Evolutionary conservation across 2,329 filamentous ascomycete genomes (phyloP).

Genomic region (Fusarium incarnatum): DNA sequence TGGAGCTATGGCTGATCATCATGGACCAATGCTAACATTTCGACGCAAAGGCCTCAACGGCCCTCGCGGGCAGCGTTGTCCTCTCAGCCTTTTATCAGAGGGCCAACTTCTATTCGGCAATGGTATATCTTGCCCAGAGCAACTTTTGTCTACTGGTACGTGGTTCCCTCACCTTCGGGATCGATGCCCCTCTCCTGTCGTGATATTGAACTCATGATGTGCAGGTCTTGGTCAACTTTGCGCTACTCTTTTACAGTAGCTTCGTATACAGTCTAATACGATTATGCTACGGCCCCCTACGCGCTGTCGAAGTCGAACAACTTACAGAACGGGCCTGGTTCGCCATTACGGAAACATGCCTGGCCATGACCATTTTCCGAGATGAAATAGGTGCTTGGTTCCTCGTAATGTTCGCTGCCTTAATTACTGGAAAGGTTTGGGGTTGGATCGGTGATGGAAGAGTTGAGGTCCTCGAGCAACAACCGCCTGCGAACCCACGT

Average conservation of each 20-base stretch:
- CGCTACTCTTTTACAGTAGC: constrained; percentile 82
- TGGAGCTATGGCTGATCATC: constrained; percentile 39
- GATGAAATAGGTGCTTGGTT: constrained; percentile 96
- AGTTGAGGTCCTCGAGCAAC: constrained; percentile 94
- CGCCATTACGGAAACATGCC: constrained; percentile 93
- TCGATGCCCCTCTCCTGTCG: neutral
- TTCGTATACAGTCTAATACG: constrained; percentile 90
- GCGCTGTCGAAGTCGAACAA: constrained; percentile 95
- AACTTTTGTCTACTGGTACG: constrained; percentile 92
- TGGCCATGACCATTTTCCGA: constrained; percentile 98
- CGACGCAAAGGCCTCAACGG: constrained; percentile 76
- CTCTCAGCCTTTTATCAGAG: constrained; percentile 93
- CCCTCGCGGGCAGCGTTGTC: constrained; percentile 84
- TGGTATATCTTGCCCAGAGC: constrained; percentile 95
- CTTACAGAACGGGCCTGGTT: constrained; percentile 99
- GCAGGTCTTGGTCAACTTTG: constrained; percentile 90
- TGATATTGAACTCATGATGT: constrained; percentile 17
- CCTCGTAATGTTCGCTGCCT: constrained; percentile 92
- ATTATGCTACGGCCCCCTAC: constrained; percentile 88
- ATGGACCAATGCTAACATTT: constrained; percentile 35
- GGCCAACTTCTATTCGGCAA: constrained; percentile 97
- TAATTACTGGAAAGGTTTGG: constrained; percentile 97
- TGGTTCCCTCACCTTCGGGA: constrained; percentile 27
- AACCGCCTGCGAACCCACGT: constrained; percentile 87
- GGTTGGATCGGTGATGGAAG: constrained; percentile 97